A percentile compares a stretch with the other conserved stretches of the same genome.
These are phyloP conservation scores for Alternaria brassicae DNA, from an alignment of 2,329 filamentous ascomycete genomes.

Conservation along the genomic window DNA sequence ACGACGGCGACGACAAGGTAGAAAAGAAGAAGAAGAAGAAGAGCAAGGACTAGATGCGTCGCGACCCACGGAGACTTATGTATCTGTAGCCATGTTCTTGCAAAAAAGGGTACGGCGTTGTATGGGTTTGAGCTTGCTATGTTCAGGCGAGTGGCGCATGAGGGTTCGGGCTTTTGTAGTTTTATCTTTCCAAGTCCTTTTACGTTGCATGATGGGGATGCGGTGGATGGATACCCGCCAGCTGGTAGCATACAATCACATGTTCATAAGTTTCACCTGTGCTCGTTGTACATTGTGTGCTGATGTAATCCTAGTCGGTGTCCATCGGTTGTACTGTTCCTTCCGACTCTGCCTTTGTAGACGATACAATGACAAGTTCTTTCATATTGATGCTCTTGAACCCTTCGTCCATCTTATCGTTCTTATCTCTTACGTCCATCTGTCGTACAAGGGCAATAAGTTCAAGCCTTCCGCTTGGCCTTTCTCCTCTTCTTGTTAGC, in stretches of 20 bases:
- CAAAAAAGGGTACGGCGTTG: slow-evolving; percentile 29
- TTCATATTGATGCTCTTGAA: neutral
- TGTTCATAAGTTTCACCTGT: slow-evolving; percentile 12
- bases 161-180: slow-evolving; percentile 21
- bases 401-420: neutral
- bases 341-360: too few species aligned
- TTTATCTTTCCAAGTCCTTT: slow-evolving; percentile 15
- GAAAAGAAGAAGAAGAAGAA: slow-evolving; percentile 74
- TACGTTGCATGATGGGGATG: slow-evolving; percentile 32
- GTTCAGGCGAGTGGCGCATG: slow-evolving; percentile 27
- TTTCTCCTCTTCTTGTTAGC: slow-evolving; percentile 37
- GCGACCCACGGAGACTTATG: slow-evolving; percentile 7
- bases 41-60: slow-evolving; percentile 50
- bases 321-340: neutral
- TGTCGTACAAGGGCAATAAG: neutral
- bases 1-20: slow-evolving; percentile 22
- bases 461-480: slow-evolving; percentile 13
- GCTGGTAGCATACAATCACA: slow-evolving; percentile 27
- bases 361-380: neutral
- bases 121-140: slow-evolving; percentile 23
- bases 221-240: slow-evolving; percentile 32
- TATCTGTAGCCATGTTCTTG: slow-evolving; percentile 21
- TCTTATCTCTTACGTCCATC: neutral
- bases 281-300: neutral
- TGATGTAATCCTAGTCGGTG: neutral